Evolutionary conservation across 148 eudicot species (phyloP).

Genomic region (Polygonum maritimum): DNA sequence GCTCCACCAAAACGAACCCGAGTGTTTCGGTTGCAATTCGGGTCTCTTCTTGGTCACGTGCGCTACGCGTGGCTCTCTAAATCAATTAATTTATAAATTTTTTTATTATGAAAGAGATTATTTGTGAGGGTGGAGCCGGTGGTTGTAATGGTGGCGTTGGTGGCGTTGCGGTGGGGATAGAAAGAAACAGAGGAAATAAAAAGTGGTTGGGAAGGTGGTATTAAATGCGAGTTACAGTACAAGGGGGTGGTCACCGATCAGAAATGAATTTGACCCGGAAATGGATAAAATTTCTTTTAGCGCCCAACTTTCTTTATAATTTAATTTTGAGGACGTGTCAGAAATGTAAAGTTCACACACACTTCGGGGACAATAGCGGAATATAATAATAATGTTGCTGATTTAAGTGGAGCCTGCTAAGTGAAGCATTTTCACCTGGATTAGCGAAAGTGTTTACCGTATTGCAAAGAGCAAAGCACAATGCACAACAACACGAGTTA

Average conservation of each 20-base stretch:
- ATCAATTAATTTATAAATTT: neutral
- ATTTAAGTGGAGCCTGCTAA: neutral
- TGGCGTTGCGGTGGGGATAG: neutral
- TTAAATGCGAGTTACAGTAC: neutral
- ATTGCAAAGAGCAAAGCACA: too few relatives aligned
- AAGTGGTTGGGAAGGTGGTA: neutral
- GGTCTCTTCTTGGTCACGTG: neutral
- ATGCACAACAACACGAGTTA: neutral
- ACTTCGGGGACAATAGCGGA: neutral
- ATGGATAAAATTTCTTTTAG: constrained; percentile 2
- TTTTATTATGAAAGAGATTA: neutral
- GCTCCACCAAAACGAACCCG: neutral
- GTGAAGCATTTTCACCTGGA: neutral
- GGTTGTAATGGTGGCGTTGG: neutral
- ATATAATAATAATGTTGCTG: neutral
- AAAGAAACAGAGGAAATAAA: neutral
- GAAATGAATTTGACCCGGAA: neutral
- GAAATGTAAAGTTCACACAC: neutral
- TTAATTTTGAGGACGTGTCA: neutral
- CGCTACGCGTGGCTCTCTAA: neutral
- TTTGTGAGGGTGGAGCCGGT: neutral
- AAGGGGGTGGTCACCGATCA: neutral
- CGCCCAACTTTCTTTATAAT: neutral
- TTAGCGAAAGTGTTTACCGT: neutral
- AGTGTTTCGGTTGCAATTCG: constrained; percentile 8